phyloP scores from a whole-genome alignment of 768 basidiomycete species.

The Mrakia blollopis region DNA sequence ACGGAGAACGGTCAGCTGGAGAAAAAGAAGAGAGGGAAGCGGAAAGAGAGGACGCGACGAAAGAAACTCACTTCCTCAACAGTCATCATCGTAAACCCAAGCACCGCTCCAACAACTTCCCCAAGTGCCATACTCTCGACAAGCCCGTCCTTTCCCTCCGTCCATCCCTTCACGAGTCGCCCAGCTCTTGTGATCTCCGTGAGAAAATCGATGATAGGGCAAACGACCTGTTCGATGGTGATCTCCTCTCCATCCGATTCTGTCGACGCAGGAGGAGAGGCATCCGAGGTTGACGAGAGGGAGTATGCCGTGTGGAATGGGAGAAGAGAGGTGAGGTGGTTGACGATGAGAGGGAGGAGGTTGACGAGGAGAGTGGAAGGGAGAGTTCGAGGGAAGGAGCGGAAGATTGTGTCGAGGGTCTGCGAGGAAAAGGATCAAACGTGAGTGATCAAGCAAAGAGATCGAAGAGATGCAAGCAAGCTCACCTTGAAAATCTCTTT shows the following conservation, averaged over 20 bases:
- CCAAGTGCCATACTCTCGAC: constrained; percentile 42
- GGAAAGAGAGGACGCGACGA: too few species aligned
- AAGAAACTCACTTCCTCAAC: constrained; percentile 65
- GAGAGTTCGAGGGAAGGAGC: constrained; percentile 72
- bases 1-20: background rate
- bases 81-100: constrained; percentile 79
- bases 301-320: constrained; percentile 45
- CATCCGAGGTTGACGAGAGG: constrained; percentile 41
- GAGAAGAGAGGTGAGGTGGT: constrained; percentile 58
- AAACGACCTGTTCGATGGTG: constrained; percentile 63
- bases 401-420: constrained; percentile 74
- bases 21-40: constrained; percentile 18
- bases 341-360: constrained; percentile 41
- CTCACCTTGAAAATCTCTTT: constrained; percentile 79
- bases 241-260: constrained; percentile 61
- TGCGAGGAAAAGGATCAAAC: constrained; percentile 41
- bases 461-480: background rate
- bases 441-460: background rate
- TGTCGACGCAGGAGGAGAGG: constrained; percentile 61
- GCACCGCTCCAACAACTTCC: constrained; percentile 54
- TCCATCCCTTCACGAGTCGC: constrained; percentile 62
- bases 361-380: constrained; percentile 47
- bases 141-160: constrained; percentile 45
- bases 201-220: constrained; percentile 75
- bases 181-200: constrained; percentile 58